Conservation (phyloP, 2,329 filamentous ascomycete genomes). For the Sporothrix mexicana region DNA sequence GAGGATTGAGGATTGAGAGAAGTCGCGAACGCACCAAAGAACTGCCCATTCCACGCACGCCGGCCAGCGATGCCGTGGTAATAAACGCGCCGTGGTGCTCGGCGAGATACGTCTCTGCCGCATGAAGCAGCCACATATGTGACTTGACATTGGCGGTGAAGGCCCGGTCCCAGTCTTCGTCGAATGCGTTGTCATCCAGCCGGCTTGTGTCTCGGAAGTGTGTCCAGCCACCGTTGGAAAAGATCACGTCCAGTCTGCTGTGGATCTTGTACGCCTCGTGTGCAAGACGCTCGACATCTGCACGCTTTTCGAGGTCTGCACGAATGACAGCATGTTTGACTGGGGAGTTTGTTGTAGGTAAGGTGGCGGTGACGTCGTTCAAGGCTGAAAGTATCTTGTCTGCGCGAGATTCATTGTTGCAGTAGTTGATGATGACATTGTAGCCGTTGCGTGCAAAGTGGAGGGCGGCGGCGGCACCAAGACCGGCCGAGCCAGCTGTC, state of each 20-base stretch:
- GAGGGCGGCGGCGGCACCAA: slow-evolving; percentile 71
- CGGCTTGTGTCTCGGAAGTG: slow-evolving; percentile 52
- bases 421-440: slow-evolving; percentile 77
- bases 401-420: slow-evolving; percentile 65
- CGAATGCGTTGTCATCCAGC: slow-evolving; percentile 59
- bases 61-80: slow-evolving; percentile 68
- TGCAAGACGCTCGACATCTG: slow-evolving; percentile 65
- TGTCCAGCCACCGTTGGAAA: slow-evolving; percentile 74
- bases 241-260: slow-evolving; percentile 75
- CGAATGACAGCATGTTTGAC: slow-evolving; percentile 58
- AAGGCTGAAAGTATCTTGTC: slow-evolving; percentile 63
- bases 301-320: slow-evolving; percentile 68
- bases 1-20: no score
- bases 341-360: slow-evolving; percentile 46
- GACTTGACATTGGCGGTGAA: slow-evolving; percentile 68
- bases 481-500: slow-evolving; percentile 64
- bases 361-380: slow-evolving; percentile 40
- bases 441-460: slow-evolving; percentile 72
- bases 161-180: slow-evolving; percentile 64
- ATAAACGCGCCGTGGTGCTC: slow-evolving; percentile 65
- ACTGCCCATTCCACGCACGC: slow-evolving; percentile 67
- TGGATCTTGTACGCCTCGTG: slow-evolving; percentile 63
- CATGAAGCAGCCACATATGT: slow-evolving; percentile 65
- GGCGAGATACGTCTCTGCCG: slow-evolving; percentile 60
- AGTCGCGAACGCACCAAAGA: slow-evolving; percentile 52